phyloP scores from a whole-genome alignment of 2,329 filamentous ascomycete species.

The Clonostachys sp. region DNA sequence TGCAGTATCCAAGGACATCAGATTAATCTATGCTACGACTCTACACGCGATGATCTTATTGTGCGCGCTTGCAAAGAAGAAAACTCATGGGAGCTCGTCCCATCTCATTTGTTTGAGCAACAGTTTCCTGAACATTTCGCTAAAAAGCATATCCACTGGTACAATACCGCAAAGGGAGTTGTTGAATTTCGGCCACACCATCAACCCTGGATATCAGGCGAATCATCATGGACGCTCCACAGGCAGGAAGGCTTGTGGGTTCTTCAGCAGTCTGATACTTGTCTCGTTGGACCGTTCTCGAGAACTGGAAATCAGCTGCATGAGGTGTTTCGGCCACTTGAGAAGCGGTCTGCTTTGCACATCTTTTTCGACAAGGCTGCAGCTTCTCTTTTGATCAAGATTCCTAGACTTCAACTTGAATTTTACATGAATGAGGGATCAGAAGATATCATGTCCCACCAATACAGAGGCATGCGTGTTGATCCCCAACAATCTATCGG shows the following conservation, averaged over 20 bases:
- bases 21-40: neutral
- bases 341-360: neutral
- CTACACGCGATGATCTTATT: neutral
- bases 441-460: conserved; percentile 30
- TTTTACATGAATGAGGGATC: conserved; percentile 30
- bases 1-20: neutral
- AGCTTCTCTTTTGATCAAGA: conserved; percentile 26
- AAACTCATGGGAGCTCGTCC: conserved; percentile 20
- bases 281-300: no score
- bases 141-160: conserved; percentile 38
- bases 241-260: no score
- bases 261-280: no score
- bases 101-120: conserved; percentile 15
- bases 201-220: no score
- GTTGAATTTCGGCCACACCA: no score
- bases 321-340: neutral
- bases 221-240: no score
- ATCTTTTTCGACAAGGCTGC: neutral
- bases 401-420: conserved; percentile 41
- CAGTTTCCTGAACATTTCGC: conserved; percentile 31
- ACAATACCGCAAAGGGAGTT: conserved; percentile 13
- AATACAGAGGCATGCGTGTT: conserved; percentile 45
- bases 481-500: conserved; percentile 39
- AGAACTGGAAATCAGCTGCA: no score
- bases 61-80: neutral